These are phyloP conservation scores for Wickerhamomyces sydowiorum DNA, from an alignment of 805 yeast genomes.

Conservation along the genomic window DNA sequence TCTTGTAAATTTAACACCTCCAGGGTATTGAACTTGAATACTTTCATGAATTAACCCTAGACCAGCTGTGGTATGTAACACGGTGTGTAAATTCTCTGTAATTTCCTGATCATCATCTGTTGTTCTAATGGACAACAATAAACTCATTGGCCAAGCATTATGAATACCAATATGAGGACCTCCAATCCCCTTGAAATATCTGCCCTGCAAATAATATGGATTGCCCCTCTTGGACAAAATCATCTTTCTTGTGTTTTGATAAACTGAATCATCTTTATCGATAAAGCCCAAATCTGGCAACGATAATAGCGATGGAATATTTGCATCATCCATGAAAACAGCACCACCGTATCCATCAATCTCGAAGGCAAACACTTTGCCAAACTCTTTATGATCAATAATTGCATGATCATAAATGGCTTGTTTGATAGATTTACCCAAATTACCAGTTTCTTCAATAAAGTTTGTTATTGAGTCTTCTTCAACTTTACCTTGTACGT, in stretches of 20 bases:
- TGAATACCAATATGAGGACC: conserved; percentile 85
- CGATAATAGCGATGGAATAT: conserved; percentile 75
- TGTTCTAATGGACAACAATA: conserved; percentile 71
- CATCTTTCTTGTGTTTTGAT: conserved; percentile 78
- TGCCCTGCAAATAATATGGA: conserved; percentile 70
- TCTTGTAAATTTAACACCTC: conserved; percentile 54
- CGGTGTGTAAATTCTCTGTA: conserved; percentile 34
- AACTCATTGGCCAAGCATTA: conserved; percentile 89
- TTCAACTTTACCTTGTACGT: conserved; percentile 11
- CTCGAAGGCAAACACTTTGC: conserved; percentile 81
- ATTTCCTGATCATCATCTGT: conserved; percentile 70
- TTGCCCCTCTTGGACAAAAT: conserved; percentile 62
- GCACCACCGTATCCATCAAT: conserved; percentile 81
- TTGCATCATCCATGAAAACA: conserved; percentile 84
- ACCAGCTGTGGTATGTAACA: conserved; percentile 61
- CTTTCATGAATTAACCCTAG: conserved; percentile 85
- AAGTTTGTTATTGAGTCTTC: conserved; percentile 27
- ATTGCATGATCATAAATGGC: conserved; percentile 65
- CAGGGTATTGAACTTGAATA: conserved; percentile 52
- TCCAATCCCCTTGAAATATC: conserved; percentile 69
- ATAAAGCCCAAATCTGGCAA: conserved; percentile 75
- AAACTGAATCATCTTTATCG: conserved; percentile 44
- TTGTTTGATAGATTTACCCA: conserved; percentile 36
- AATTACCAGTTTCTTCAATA: conserved; percentile 23
- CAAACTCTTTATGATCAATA: conserved; percentile 61